Conservation (phyloP, 2,329 filamentous ascomycete genomes). For the Escovopsis weberi region DNA sequence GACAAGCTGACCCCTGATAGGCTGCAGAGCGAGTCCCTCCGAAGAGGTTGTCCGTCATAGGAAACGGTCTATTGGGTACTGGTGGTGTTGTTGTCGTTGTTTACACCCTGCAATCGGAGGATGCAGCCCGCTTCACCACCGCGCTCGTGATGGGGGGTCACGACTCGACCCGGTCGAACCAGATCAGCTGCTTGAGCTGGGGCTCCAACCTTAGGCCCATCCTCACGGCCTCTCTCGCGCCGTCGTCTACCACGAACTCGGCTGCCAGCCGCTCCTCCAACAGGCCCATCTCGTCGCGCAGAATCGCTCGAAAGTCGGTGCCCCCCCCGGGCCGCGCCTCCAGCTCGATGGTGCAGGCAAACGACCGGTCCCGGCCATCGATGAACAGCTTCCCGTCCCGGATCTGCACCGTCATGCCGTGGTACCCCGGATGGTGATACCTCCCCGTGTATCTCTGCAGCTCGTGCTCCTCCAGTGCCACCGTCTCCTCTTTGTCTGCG, state of each 20-base stretch:
- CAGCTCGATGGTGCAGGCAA: constrained; percentile 12
- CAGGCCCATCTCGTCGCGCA: too few species aligned
- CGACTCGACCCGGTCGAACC: constrained; percentile 8
- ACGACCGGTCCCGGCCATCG: constrained; percentile 13
- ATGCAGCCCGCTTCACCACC: too few species aligned
- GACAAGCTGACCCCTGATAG: too few species aligned
- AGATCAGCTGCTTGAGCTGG: constrained; percentile 7
- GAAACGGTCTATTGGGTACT: too few species aligned
- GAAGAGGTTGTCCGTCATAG: too few species aligned
- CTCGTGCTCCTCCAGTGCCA: neutral
- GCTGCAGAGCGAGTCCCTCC: too few species aligned
- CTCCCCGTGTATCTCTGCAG: constrained; percentile 8
- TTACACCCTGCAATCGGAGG: too few species aligned
- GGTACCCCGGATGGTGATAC: constrained; percentile 13
- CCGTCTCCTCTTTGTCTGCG: neutral
- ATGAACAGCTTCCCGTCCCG: constrained; percentile 9
- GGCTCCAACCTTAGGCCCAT: constrained; percentile 11
- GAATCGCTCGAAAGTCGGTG: constrained; percentile 7
- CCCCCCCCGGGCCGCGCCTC: constrained; percentile 6
- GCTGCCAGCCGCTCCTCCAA: too few species aligned
- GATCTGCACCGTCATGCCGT: constrained; percentile 9
- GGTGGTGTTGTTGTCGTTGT: too few species aligned
- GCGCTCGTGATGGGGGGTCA: too few species aligned
- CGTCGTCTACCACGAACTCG: constrained; percentile 9
- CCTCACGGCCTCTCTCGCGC: neutral